Base-by-base conservation (phyloP, 1,284 basidiomycete genomes). In the Anthracocystis panici-leucophaei region DNA sequence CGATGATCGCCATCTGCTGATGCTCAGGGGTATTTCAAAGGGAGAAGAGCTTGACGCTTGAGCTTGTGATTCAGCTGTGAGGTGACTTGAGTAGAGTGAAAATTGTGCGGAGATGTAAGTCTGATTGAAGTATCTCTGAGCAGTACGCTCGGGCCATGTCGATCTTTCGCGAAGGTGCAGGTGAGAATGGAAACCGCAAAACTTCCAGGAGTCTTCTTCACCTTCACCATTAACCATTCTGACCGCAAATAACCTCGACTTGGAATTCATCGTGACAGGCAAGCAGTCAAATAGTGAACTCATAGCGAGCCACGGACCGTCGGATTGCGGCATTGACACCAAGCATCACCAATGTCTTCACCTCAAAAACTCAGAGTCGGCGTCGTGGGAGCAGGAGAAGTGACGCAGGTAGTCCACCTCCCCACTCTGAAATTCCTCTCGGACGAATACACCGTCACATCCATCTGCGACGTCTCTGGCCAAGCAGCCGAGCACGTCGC, bases 401-500 rank as follows among this genome's bases (percentile, higher is more conserved):
- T 84, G 21, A 78, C 81, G 7, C 82, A 84, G 50, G 79, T 80
- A 14, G 68, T 69, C 7, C 79, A 85, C 56, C 76, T 85, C 0
- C 82, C 82, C 3, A 85, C 82, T 8, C 66, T 85, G 31, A 57
- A 63, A 35, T 66, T 81, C 21, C 57, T 85, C 3, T 65, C 59
- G 5, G 67, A 81, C 49, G 57, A 65, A 23, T 85, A 71, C 61
- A 64, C 66, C 16, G 82, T 85, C 11, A 68, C 65, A 8, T 85
- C 86, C 7, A 75, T 87, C 20, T 85, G 84, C 42, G 86, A 86
- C 57, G 77, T 86, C 21, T 84, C 82, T 0, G 46, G 41, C 5
- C 16, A 67, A 0, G 80, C 83, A 10, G 71, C 85, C 20, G 53
- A 61, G 2, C 82, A 87, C 38, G 81, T 80, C 3, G 65, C 71